Base-by-base conservation (phyloP, 2,329 filamentous ascomycete genomes). In the Xylariaceae sp. region DNA sequence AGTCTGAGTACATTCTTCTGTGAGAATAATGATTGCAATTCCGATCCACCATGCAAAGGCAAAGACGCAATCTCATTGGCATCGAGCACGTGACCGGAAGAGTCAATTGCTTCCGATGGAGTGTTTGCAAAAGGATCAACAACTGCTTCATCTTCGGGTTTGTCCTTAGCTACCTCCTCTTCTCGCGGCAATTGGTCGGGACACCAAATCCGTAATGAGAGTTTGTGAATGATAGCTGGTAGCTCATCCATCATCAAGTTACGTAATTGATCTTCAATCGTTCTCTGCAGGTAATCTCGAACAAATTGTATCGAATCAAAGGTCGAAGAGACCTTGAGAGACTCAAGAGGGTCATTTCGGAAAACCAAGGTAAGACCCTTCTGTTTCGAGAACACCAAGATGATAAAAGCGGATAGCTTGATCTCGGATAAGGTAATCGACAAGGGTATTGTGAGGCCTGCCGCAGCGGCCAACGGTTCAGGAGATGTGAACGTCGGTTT, bases 241-340 rank as follows among this genome's bases (percentile, higher is more conserved):
- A 99, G 77, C 72, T 99, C 95, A 62, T 99, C 93, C 92, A 98
- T 98, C 81, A 99, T 96, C 63, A 99, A 73, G 52, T 93, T 91
- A 26, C 95, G 88, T 59, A 99, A 77, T 74, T 98, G 95, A 49
- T 86, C 89, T 75, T 99, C 95, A 67, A 99, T 99, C 59, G 93
- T 96, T 72, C 91, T 89, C 71, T 99, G 95, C 54, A 99, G 79
- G 73, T 98, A 98, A 74, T 99, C 93, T 65, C 95, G 89, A 60
- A 99, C 95, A 70, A 99, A 99, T 44, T 95, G 93, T 68, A 99
- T 99, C 12, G 93, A 96, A 77, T 99, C 95, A 74, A 99, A 99
- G 44, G 95, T 99, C 65, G 93, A 98, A 0, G 93, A 98, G 64
- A 99, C 95, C 78, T 97, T 98, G 69, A 99, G 86, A 3, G 93